These are phyloP conservation scores for Fraxinus floribunda DNA, from an alignment of 305 asterid species.

Conservation along the genomic window DNA sequence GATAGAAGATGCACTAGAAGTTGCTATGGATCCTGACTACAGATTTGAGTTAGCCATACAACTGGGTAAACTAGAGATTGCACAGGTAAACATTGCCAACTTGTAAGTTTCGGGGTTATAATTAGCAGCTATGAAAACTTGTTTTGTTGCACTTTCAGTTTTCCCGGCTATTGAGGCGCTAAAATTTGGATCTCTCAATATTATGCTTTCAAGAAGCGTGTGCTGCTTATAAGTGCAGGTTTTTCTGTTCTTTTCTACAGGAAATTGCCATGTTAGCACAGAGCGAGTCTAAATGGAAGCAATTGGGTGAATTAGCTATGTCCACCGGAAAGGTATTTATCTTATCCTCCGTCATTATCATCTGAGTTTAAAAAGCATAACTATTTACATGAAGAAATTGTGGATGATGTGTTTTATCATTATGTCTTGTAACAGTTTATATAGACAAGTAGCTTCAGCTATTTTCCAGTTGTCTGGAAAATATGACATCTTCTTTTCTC, in stretches of 20 bases:
- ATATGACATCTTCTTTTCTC: not conserved
- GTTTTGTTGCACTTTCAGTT: not conserved
- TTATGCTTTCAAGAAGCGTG: slow-evolving; percentile 3
- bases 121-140: slow-evolving; percentile 1
- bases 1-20: slow-evolving; percentile 87
- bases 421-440: not conserved
- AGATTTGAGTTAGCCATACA: slow-evolving; percentile 96
- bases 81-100: slow-evolving; percentile 55
- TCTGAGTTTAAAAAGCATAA: not conserved
- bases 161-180: not conserved
- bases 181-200: not conserved
- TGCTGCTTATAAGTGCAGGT: slow-evolving; percentile 19
- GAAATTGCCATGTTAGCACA: slow-evolving; percentile 79
- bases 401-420: not conserved
- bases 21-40: slow-evolving; percentile 94
- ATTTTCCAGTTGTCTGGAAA: not conserved
- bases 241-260: slow-evolving; percentile 40
- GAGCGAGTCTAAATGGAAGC: slow-evolving; percentile 96
- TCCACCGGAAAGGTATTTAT: slow-evolving; percentile 68
- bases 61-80: slow-evolving; percentile 81
- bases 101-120: slow-evolving; percentile 15
- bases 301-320: slow-evolving; percentile 98
- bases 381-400: not conserved
- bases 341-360: not conserved
- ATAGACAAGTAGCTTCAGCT: not conserved